A percentile compares a stretch with the other conserved stretches of the same genome.
Evolutionary conservation across 2,329 filamentous ascomycete genomes (phyloP).

Genomic region (Arthroderma uncinatum): DNA sequence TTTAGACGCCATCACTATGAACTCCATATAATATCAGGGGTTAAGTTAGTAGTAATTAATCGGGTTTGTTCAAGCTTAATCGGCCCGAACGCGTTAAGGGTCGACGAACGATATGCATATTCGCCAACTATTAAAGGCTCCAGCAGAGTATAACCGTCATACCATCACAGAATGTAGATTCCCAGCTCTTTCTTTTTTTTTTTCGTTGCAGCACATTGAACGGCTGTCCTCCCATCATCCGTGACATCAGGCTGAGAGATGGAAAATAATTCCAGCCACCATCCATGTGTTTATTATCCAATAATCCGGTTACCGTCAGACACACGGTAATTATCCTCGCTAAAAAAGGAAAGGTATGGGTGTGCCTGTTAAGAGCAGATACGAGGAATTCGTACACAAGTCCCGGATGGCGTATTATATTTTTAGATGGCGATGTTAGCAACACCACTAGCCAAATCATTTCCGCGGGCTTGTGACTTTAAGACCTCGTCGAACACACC

Average conservation of each 20-base stretch:
- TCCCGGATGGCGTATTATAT: neutral
- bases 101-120: neutral
- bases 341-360: neutral
- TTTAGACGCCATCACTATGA: neutral
- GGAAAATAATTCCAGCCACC: too few species aligned
- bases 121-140: neutral
- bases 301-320: neutral
- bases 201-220: too few species aligned
- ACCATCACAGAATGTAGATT: neutral
- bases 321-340: neutral
- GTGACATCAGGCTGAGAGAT: too few species aligned
- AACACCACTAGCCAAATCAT: conserved; percentile 1
- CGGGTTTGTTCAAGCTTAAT: neutral
- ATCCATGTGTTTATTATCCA: too few species aligned
- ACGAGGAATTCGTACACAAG: neutral
- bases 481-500: conserved; percentile 47
- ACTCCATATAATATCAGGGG: neutral
- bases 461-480: neutral
- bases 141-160: neutral
- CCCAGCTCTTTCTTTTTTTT: too few species aligned
- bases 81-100: neutral
- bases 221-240: too few species aligned
- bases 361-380: neutral
- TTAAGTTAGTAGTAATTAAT: neutral
- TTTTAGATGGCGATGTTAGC: conserved; percentile 1